Percentiles rank a stretch among this genome's conserved stretches.
phyloP scores from a whole-genome alignment of 2,329 filamentous ascomycete genomes.

The Drechmeria coniospora region DNA sequence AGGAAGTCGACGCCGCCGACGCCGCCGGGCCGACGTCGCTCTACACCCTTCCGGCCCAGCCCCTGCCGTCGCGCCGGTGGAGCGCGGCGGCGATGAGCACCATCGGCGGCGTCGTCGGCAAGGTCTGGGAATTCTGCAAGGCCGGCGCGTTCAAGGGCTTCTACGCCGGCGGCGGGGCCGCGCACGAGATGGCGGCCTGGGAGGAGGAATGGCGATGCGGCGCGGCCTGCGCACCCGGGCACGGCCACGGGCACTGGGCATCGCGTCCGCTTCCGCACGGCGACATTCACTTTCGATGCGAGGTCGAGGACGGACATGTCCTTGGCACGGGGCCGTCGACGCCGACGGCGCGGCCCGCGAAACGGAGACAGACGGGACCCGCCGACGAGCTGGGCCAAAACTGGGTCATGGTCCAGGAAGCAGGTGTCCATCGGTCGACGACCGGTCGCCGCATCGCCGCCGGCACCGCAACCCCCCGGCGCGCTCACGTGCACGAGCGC shows the following conservation, averaged over 20 bases:
- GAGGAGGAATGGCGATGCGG: too few species aligned
- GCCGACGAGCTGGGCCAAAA: constrained; percentile 45
- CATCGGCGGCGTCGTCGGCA: constrained; percentile 54
- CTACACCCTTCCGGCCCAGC: constrained; percentile 15
- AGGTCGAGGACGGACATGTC: too few species aligned
- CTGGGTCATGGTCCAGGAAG: constrained; percentile 54
- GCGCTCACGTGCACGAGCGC: constrained; percentile 6
- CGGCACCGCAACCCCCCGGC: constrained; percentile 13
- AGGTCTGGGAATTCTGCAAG: constrained; percentile 74
- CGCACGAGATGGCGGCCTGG: constrained; percentile 39
- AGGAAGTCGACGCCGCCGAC: constrained; percentile 20
- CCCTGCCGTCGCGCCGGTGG: constrained; percentile 29
- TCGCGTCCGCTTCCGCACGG: too few species aligned
- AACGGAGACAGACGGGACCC: constrained; percentile 37
- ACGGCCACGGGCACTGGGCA: too few species aligned
- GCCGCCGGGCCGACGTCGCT: constrained; percentile 16
- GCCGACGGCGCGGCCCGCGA: constrained; percentile 29
- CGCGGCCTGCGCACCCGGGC: too few species aligned
- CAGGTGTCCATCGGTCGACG: constrained; percentile 15
- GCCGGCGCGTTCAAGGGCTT: constrained; percentile 65
- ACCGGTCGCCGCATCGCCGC: constrained; percentile 29
- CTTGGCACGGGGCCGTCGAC: constrained; percentile 21
- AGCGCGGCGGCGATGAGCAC: constrained; percentile 43
- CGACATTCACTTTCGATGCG: too few species aligned
- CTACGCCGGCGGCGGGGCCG: constrained; percentile 65